Conservation (phyloP, 768 basidiomycete genomes). For the Trametes coccinea region DNA sequence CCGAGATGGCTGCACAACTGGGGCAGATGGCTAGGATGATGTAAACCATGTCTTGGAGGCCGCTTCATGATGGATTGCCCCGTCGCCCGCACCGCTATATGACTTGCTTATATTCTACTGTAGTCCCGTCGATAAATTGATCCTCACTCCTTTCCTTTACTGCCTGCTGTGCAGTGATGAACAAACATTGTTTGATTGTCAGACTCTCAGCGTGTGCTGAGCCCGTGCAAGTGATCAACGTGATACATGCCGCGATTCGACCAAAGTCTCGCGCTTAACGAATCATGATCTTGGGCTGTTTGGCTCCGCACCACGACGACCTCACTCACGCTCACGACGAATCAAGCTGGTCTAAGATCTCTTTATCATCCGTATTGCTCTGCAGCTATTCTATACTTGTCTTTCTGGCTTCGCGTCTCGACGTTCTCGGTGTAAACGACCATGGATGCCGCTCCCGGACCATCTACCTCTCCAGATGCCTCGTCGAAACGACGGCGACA, state of each 20-base stretch:
- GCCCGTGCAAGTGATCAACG: too few relatives aligned
- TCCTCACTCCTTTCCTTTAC: constrained; percentile 11
- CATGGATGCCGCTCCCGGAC: constrained; percentile 17
- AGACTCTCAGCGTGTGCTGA: too few relatives aligned
- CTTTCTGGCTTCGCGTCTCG: background rate
- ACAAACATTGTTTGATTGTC: too few relatives aligned
- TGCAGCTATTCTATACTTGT: background rate
- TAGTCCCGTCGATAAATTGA: constrained; percentile 16
- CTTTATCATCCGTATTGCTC: background rate
- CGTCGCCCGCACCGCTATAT: background rate
- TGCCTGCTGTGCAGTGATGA: too few relatives aligned
- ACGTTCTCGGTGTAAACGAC: background rate
- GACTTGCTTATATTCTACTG: constrained; percentile 20
- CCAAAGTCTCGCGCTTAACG: too few relatives aligned
- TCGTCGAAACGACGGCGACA: constrained; percentile 54
- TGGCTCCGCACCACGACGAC: constrained; percentile 16
- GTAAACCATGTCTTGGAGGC: constrained; percentile 7
- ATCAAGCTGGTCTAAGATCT: background rate
- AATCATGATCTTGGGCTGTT: constrained; percentile 4
- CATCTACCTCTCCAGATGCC: constrained; percentile 6
- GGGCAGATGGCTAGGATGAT: constrained; percentile 47
- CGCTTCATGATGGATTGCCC: too few relatives aligned
- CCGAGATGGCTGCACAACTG: constrained; percentile 77
- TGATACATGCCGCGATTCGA: too few relatives aligned
- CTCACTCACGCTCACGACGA: constrained; percentile 10